phyloP scores from a whole-genome alignment of 805 yeast species.

The Candida corydali region DNA sequence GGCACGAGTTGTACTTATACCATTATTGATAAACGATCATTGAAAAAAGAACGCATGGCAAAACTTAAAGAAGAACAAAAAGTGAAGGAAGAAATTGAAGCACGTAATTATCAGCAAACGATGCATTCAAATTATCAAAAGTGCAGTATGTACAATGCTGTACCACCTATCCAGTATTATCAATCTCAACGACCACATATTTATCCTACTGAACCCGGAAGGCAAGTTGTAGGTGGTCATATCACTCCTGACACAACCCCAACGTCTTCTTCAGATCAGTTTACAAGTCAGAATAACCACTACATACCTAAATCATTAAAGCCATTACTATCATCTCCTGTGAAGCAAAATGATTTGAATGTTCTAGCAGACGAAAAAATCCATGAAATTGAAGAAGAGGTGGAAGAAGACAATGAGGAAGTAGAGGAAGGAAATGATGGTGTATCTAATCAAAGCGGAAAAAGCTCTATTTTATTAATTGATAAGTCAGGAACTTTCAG shows the following conservation, averaged over 20 bases:
- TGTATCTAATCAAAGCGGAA: conserved; percentile 15
- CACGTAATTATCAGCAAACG: not conserved
- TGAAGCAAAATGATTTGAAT: conserved; percentile 1
- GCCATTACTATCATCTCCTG: conserved; percentile 12
- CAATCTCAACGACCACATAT: conserved; percentile 1
- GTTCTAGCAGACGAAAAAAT: not conserved
- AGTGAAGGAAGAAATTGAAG: not conserved
- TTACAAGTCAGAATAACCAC: not conserved
- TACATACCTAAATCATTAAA: conserved; percentile 12
- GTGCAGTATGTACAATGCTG: not conserved
- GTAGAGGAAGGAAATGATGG: conserved; percentile 7
- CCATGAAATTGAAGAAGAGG: not conserved
- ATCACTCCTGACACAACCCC: conserved; percentile 10
- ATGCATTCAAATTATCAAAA: not conserved
- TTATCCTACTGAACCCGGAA: not conserved
- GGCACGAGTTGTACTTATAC: conserved; percentile 19
- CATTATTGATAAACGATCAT: conserved; percentile 18
- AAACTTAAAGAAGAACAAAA: conserved; percentile 3
- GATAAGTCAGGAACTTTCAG: conserved; percentile 33
- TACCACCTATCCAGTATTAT: not conserved
- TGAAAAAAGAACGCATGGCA: conserved; percentile 19
- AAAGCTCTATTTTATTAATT: conserved; percentile 24
- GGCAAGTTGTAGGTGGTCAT: conserved; percentile 2
- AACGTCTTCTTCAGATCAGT: not conserved
- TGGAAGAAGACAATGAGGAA: not conserved